phyloP scores from a whole-genome alignment of 2,329 filamentous ascomycete genomes.

The Alternaria sp. region DNA sequence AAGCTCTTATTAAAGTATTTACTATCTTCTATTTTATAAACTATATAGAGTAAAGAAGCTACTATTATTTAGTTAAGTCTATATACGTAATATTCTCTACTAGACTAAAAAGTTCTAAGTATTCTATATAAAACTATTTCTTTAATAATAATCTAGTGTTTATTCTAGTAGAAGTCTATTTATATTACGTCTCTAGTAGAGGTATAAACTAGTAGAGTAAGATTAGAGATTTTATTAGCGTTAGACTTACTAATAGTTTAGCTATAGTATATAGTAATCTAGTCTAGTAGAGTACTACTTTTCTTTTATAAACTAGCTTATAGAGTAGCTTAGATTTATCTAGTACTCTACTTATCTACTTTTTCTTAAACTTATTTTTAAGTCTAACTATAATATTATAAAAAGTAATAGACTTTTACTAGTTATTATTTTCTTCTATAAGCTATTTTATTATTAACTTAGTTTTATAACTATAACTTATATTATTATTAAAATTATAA shows the following conservation, averaged over 20 bases:
- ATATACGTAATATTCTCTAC: background rate
- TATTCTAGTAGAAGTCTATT: slow-evolving; percentile 2
- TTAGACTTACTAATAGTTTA: background rate
- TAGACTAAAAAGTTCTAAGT: slow-evolving; percentile 11
- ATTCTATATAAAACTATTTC: slow-evolving; percentile 7
- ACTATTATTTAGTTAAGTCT: slow-evolving; percentile 12
- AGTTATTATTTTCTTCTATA: slow-evolving; percentile 9
- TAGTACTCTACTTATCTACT: slow-evolving; percentile 3
- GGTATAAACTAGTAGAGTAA: background rate
- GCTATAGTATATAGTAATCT: background rate
- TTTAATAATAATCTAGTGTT: background rate
- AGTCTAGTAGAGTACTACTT: background rate
- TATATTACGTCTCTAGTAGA: background rate
- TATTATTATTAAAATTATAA: slow-evolving; percentile 13
- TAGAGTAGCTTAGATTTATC: slow-evolving; percentile 13
- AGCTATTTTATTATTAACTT: slow-evolving; percentile 15
- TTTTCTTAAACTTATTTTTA: slow-evolving; percentile 17
- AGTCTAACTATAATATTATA: slow-evolving; percentile 16
- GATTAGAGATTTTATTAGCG: background rate
- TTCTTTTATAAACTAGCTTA: slow-evolving; percentile 11
- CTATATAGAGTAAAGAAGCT: slow-evolving; percentile 13
- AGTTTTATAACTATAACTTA: slow-evolving; percentile 17
- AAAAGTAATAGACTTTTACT: slow-evolving; percentile 14
- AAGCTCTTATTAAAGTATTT: background rate
- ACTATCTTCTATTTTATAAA: slow-evolving; percentile 12